These are phyloP conservation scores for Castanea crenata DNA, from an alignment of 306 rosid genomes.

Conservation along the genomic window DNA sequence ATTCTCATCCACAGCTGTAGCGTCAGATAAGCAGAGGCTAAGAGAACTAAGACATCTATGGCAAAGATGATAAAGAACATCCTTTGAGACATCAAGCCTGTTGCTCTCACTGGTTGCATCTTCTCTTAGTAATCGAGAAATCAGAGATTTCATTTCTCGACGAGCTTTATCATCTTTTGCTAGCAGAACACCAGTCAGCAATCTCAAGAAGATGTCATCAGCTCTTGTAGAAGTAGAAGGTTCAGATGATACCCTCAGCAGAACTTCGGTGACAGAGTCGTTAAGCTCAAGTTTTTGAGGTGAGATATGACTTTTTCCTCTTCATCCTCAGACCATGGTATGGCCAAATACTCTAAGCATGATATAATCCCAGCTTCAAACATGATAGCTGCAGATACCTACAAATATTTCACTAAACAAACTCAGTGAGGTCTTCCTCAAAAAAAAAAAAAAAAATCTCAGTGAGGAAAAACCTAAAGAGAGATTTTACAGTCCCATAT, in stretches of 20 bases:
- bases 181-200: slow-evolving; percentile 68
- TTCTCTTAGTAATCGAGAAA: slow-evolving; percentile 72
- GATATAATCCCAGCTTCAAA: slow-evolving; percentile 73
- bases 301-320: slow-evolving; percentile 63
- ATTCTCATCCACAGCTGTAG: slow-evolving; percentile 33
- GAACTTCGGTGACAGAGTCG: slow-evolving; percentile 44
- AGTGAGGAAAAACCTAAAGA: not conserved
- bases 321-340: slow-evolving; percentile 86
- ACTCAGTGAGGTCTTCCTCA: not conserved
- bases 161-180: slow-evolving; percentile 92
- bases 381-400: slow-evolving; percentile 86
- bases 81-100: slow-evolving; percentile 71
- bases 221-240: slow-evolving; percentile 51
- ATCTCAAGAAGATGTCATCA: slow-evolving; percentile 49
- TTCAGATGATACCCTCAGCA: slow-evolving; percentile 63
- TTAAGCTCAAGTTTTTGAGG: slow-evolving; percentile 61
- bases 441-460: not conserved
- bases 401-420: slow-evolving; percentile 11
- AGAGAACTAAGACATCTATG: slow-evolving; percentile 72
- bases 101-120: slow-evolving; percentile 36
- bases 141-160: slow-evolving; percentile 66
- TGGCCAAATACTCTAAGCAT: slow-evolving; percentile 74
- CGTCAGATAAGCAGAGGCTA: slow-evolving; percentile 62
- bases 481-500: not conserved
- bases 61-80: slow-evolving; percentile 68